Conservation (phyloP, 345 rosid genomes). For the Hypericum androsaemum region DNA sequence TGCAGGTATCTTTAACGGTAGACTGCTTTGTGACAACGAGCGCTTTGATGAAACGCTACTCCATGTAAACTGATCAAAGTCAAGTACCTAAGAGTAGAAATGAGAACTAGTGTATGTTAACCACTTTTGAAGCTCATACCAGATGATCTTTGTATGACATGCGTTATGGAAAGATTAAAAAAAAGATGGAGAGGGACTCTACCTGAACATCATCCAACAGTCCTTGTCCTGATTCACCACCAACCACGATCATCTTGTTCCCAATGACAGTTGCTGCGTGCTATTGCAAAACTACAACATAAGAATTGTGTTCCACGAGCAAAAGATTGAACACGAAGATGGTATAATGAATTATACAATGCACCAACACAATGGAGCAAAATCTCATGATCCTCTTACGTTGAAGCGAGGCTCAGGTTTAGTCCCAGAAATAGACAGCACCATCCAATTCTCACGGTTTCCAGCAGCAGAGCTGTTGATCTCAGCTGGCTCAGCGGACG, state of each 20-base stretch:
- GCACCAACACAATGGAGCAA: not conserved
- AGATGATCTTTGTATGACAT: not conserved
- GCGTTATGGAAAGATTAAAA: not conserved
- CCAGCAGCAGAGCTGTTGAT: constrained; percentile 28
- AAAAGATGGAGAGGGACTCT: constrained; percentile 7
- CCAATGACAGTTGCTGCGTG: constrained; percentile 87
- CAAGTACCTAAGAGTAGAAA: constrained; percentile 46
- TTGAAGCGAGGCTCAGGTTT: constrained; percentile 76
- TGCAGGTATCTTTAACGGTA: constrained; percentile 88
- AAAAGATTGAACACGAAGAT: not conserved
- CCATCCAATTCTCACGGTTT: constrained; percentile 82
- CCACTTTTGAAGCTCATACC: not conserved
- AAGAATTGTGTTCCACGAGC: constrained; percentile 9
- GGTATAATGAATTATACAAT: not conserved
- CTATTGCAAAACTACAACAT: constrained; percentile 26
- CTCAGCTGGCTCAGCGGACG: constrained; percentile 34
- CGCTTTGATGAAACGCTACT: constrained; percentile 73
- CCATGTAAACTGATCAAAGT: constrained; percentile 78
- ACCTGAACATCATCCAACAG: constrained; percentile 96
- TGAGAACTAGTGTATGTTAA: constrained; percentile 1
- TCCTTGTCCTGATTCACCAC: constrained; percentile 83
- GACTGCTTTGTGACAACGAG: constrained; percentile 83
- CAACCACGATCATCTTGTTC: constrained; percentile 91
- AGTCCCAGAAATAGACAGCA: constrained; percentile 59
- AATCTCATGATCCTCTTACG: constrained; percentile 23